A percentile compares a stretch with the other conserved stretches of the same genome.
Conservation (phyloP, 2,329 filamentous ascomycete genomes). For the Hymenoscyphus fraxineus region DNA sequence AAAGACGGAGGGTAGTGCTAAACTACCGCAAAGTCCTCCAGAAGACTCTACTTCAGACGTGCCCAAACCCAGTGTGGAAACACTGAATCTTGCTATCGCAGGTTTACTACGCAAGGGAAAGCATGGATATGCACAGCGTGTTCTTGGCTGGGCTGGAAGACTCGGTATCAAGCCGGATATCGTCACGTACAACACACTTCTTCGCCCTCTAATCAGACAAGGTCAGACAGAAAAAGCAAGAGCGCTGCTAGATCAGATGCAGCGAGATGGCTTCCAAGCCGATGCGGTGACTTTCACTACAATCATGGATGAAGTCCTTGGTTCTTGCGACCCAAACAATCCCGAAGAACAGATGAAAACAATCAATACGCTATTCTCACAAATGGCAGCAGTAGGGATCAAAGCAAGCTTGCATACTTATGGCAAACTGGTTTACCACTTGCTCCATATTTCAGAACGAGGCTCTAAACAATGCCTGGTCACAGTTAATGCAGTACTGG, state of each 20-base stretch:
- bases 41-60: conserved; percentile 37
- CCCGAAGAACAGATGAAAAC: conserved; percentile 48
- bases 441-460: conserved; percentile 45
- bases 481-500: conserved; percentile 58
- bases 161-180: conserved; percentile 45
- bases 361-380: conserved; percentile 52
- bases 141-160: conserved; percentile 47
- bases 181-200: conserved; percentile 62
- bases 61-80: conserved; percentile 57
- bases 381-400: conserved; percentile 56
- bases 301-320: conserved; percentile 58
- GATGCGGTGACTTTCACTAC: conserved; percentile 72
- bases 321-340: conserved; percentile 39
- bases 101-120: conserved; percentile 53
- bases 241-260: conserved; percentile 57
- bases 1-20: conserved; percentile 22
- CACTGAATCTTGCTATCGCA: conserved; percentile 68
- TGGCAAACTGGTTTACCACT: conserved; percentile 62
- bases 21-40: conserved; percentile 24
- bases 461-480: conserved; percentile 33
- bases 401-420: conserved; percentile 61
- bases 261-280: conserved; percentile 48
- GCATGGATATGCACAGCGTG: conserved; percentile 45
- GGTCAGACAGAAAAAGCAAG: conserved; percentile 47
- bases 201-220: conserved; percentile 54